Percentiles rank a stretch among this genome's conserved stretches.
Conservation (phyloP, 176 grass and related monocot genomes). For the Oryza australiensis region DNA sequence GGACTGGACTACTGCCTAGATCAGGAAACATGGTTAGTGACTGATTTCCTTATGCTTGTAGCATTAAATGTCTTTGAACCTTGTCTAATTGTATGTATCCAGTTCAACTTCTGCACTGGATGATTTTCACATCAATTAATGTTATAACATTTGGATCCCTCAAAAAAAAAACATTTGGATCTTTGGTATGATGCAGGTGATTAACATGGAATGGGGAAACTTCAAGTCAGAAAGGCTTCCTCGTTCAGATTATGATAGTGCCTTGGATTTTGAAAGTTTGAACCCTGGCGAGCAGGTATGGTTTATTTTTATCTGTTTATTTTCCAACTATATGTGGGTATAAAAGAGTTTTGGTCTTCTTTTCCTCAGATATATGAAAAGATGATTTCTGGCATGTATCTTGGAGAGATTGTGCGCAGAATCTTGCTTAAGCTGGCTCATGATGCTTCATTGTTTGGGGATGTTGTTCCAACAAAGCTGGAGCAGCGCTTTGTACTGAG, state of each 20-base stretch:
- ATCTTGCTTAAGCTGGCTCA: conserved; percentile 73
- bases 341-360: conserved; percentile 16
- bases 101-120: conserved; percentile 18
- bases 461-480: conserved; percentile 73
- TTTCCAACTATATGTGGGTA: not conserved
- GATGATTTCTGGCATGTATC: conserved; percentile 99
- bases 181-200: conserved; percentile 61
- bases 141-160: not conserved
- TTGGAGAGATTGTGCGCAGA: conserved; percentile 89
- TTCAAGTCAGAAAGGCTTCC: conserved; percentile 81
- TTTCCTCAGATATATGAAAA: conserved; percentile 84
- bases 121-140: conserved; percentile 19
- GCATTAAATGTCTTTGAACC: conserved; percentile 10
- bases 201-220: conserved; percentile 96
- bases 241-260: conserved; percentile 61
- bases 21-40: conserved; percentile 80
- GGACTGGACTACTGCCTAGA: conserved; percentile 64
- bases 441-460: conserved; percentile 77
- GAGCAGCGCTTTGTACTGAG: conserved; percentile 65
- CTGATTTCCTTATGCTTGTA: conserved; percentile 10
- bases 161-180: not conserved
- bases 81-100: conserved; percentile 14
- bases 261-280: conserved; percentile 80
- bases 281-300: conserved; percentile 85
- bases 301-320: conserved; percentile 27